phyloP scores from a whole-genome alignment of 2,329 filamentous ascomycete species.

The Aspergillus sp. region DNA sequence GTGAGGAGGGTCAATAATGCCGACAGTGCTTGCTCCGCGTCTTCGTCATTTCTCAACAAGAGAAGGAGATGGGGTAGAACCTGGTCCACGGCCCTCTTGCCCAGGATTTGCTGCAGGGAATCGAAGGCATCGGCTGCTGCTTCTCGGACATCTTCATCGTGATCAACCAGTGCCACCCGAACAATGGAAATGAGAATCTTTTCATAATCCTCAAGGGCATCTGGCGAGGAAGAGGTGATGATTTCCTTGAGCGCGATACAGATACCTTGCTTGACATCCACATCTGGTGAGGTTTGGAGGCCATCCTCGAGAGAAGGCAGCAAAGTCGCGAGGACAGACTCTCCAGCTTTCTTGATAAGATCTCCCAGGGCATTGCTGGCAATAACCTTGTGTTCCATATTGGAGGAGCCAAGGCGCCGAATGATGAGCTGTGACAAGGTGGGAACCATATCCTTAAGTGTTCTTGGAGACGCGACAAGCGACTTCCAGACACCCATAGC shows the following conservation, averaged over 20 bases:
- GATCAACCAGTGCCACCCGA: slow-evolving; percentile 86
- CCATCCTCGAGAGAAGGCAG: slow-evolving; percentile 91
- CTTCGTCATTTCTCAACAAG: slow-evolving; percentile 78
- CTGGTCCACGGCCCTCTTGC: slow-evolving; percentile 92
- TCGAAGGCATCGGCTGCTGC: slow-evolving; percentile 97
- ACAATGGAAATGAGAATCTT: slow-evolving; percentile 94
- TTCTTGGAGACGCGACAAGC: slow-evolving; percentile 85
- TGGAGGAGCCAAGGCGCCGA: slow-evolving; percentile 86
- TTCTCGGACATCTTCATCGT: slow-evolving; percentile 85
- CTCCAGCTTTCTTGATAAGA: slow-evolving; percentile 93
- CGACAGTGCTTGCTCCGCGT: slow-evolving; percentile 88
- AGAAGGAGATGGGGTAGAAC: slow-evolving; percentile 90
- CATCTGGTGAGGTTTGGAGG: slow-evolving; percentile 81
- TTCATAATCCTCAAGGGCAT: slow-evolving; percentile 90
- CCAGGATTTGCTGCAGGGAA: slow-evolving; percentile 86
- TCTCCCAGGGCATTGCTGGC: slow-evolving; percentile 95
- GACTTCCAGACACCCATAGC: slow-evolving; percentile 97
- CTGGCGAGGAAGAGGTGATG: slow-evolving; percentile 81
- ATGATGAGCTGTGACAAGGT: slow-evolving; percentile 95
- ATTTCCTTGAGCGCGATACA: slow-evolving; percentile 94
- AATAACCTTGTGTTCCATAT: slow-evolving; percentile 98
- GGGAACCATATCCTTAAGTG: slow-evolving; percentile 90
- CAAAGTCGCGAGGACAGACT: slow-evolving; percentile 83
- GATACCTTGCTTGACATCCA: slow-evolving; percentile 93
- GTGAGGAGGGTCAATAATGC: slow-evolving; percentile 92